Conservation (phyloP, 495 filamentous ascomycete genomes). For the Hyaloscypha hepaticicola region DNA sequence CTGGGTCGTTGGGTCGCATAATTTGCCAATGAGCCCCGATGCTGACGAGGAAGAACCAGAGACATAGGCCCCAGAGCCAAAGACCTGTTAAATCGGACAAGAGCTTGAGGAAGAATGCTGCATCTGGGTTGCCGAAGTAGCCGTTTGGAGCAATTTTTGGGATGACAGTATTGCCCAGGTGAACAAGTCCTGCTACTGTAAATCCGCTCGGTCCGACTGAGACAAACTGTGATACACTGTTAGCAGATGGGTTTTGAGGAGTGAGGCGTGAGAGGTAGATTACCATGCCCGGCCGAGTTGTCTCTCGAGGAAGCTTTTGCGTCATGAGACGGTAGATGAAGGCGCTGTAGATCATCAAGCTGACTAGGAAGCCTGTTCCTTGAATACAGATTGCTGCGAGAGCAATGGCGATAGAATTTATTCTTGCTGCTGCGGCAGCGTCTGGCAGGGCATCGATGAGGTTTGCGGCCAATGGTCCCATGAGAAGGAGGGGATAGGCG, state of each 20-base stretch:
- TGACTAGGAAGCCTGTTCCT: slow-evolving; percentile 82
- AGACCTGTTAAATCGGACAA: slow-evolving; percentile 52
- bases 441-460: slow-evolving; percentile 50
- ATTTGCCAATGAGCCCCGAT: slow-evolving; percentile 76
- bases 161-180: slow-evolving; percentile 41
- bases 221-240: slow-evolving; percentile 53
- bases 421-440: slow-evolving; percentile 35
- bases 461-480: slow-evolving; percentile 71
- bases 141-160: slow-evolving; percentile 40
- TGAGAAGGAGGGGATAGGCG: slow-evolving; percentile 79
- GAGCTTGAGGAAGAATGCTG: slow-evolving; percentile 40
- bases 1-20: slow-evolving; percentile 45
- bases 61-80: slow-evolving; percentile 82
- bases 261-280: not conserved
- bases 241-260: not conserved
- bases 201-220: slow-evolving; percentile 78
- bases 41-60: slow-evolving; percentile 85
- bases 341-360: slow-evolving; percentile 81
- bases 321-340: slow-evolving; percentile 91
- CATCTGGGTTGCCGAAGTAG: slow-evolving; percentile 39
- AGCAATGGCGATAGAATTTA: slow-evolving; percentile 62
- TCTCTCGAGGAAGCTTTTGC: slow-evolving; percentile 79
- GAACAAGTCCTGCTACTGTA: slow-evolving; percentile 66
- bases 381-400: slow-evolving; percentile 72
- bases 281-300: slow-evolving; percentile 71